A percentile compares a stretch with the other conserved stretches of the same genome.
phyloP scores from a whole-genome alignment of 805 yeast genomes.

The Metschnikowia matae region DNA sequence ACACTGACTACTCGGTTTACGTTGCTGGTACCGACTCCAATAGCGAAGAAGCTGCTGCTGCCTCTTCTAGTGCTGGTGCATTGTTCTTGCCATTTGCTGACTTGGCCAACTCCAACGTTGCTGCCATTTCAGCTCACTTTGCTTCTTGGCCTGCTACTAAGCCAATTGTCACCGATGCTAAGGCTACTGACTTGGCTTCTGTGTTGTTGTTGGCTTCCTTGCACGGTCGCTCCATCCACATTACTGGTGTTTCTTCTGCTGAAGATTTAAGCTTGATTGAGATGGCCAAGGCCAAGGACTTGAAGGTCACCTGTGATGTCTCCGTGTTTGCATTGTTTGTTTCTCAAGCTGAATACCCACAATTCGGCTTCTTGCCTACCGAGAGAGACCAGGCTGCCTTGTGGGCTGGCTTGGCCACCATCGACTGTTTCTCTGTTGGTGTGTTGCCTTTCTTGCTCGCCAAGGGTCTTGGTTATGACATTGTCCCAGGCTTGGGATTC shows the following conservation, averaged over 20 bases:
- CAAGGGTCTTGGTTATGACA: conserved; percentile 54
- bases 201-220: conserved; percentile 84
- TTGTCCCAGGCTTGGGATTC: conserved; percentile 71
- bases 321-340: conserved; percentile 74
- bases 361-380: conserved; percentile 72
- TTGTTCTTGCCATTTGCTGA: conserved; percentile 78
- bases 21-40: conserved; percentile 79
- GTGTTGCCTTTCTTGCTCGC: conserved; percentile 71
- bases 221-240: conserved; percentile 79
- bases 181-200: conserved; percentile 89
- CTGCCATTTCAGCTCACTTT: conserved; percentile 76
- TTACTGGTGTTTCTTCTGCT: conserved; percentile 76
- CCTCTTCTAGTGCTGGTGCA: conserved; percentile 67
- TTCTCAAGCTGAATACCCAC: conserved; percentile 66
- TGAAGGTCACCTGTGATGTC: conserved; percentile 87
- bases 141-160: conserved; percentile 79
- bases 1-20: conserved; percentile 77
- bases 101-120: conserved; percentile 61
- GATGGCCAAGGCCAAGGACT: conserved; percentile 78
- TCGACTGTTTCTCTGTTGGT: conserved; percentile 89
- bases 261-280: conserved; percentile 80
- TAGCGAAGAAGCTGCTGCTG: conserved; percentile 55
- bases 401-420: conserved; percentile 67
- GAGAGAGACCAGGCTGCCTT: conserved; percentile 74
- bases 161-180: conserved; percentile 89